phyloP scores from a whole-genome alignment of 306 rosid genomes.

The Hylodesmum podocarpum region DNA sequence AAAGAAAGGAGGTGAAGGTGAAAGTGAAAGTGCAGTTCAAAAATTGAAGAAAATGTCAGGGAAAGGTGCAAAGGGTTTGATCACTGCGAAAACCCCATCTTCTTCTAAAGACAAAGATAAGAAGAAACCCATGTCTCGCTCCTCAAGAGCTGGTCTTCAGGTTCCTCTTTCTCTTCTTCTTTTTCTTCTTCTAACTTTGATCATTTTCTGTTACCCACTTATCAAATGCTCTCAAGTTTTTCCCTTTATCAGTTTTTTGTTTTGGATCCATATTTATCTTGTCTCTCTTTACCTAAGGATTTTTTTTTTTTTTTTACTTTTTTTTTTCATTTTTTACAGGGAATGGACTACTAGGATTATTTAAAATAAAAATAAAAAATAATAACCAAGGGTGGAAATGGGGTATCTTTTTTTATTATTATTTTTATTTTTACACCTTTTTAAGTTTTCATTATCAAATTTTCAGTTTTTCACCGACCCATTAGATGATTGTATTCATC shows the following conservation, averaged over 20 bases:
- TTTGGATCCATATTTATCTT: constrained; percentile 13
- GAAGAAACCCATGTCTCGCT: constrained; percentile 82
- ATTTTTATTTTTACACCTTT: neutral
- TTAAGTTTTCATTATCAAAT: neutral
- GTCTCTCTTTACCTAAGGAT: neutral
- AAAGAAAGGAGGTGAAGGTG: neutral
- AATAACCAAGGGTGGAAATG: neutral
- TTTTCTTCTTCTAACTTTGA: neutral
- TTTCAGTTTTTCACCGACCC: neutral
- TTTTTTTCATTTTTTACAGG: neutral
- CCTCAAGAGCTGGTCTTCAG: constrained; percentile 87
- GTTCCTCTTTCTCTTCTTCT: constrained; percentile 20
- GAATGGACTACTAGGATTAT: neutral
- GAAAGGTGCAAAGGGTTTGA: constrained; percentile 78
- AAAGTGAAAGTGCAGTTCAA: neutral
- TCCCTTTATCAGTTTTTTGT: neutral
- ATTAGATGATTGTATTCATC: neutral
- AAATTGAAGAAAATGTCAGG: constrained; percentile 53
- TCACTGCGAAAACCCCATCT: constrained; percentile 55
- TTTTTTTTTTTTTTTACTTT: neutral
- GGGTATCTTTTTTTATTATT: neutral
- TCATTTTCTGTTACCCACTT: neutral
- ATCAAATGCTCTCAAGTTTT: neutral
- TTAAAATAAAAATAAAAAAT: neutral
- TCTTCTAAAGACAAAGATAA: constrained; percentile 56